A percentile compares a stretch with the other conserved stretches of the same genome.
Evolutionary conservation across 345 rosid species (phyloP).

Genomic region (Limnanthes douglasii): DNA sequence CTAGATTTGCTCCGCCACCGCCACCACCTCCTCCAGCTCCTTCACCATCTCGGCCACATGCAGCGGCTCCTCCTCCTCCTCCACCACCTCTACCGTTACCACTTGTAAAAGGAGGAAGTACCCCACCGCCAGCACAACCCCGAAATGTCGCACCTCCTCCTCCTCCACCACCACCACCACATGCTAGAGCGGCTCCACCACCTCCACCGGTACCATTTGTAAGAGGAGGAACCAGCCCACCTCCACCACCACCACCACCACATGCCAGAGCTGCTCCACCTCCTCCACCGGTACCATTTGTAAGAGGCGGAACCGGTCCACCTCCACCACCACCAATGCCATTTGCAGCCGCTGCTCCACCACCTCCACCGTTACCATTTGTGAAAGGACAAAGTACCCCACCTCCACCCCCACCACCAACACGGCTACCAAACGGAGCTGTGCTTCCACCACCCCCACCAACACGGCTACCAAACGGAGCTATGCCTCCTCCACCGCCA

Average conservation of each 20-base stretch:
- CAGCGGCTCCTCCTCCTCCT: constrained; percentile 10
- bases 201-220: constrained; percentile 4
- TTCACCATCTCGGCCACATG: constrained; percentile 1
- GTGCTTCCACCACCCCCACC: constrained; percentile 17
- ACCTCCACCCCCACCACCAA: constrained; percentile 9
- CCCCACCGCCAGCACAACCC: constrained; percentile 9
- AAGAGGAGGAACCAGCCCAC: constrained; percentile 20
- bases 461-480: constrained; percentile 7
- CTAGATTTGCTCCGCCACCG: constrained; percentile 6
- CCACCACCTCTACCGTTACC: constrained; percentile 14
- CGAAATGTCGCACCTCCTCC: too few species aligned
- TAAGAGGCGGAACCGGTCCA: constrained; percentile 2
- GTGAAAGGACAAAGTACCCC: constrained; percentile 8
- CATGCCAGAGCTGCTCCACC: too few species aligned
- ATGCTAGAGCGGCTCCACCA: constrained; percentile 9
- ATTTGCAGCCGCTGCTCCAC: constrained; percentile 14
- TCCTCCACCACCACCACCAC: constrained; percentile 10
- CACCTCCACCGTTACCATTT: constrained; percentile 26
- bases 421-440: too few species aligned
- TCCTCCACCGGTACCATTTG: constrained; percentile 12
- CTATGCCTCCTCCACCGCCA: constrained; percentile 9
- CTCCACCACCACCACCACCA: constrained; percentile 40
- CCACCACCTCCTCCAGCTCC: constrained; percentile 16
- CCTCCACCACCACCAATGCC: constrained; percentile 1
- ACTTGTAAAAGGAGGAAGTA: constrained; percentile 10